These are phyloP conservation scores for Ogataea saltuana DNA, from an alignment of 805 yeast genomes.

Conservation along the genomic window DNA sequence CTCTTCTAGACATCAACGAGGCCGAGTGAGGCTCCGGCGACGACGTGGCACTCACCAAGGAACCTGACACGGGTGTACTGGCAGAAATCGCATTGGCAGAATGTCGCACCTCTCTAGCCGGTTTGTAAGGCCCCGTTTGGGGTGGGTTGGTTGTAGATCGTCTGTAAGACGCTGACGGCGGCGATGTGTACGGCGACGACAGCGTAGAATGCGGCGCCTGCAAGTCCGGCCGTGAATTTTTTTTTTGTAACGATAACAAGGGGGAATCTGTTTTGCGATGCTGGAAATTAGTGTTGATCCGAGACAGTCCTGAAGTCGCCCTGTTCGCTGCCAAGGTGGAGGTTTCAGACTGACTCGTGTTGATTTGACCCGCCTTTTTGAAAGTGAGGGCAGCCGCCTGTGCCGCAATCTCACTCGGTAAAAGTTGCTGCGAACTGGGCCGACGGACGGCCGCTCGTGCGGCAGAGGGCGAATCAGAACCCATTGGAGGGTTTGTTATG, in stretches of 20 bases:
- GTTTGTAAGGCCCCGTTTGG: too few relatives aligned
- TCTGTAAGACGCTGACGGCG: conserved; percentile 10
- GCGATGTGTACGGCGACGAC: too few relatives aligned
- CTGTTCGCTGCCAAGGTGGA: conserved; percentile 4
- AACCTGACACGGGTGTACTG: too few relatives aligned
- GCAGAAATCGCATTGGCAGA: too few relatives aligned
- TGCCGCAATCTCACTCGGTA: conserved; percentile 20
- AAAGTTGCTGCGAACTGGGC: conserved; percentile 11
- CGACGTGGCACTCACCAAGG: too few relatives aligned
- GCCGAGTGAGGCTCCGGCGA: too few relatives aligned
- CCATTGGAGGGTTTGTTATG: conserved; percentile 4
- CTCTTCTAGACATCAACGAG: neutral
- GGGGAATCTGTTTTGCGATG: conserved; percentile 2
- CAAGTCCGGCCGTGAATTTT: conserved; percentile 4
- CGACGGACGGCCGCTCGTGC: conserved; percentile 18
- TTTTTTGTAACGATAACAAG: neutral
- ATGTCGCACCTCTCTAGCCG: too few relatives aligned
- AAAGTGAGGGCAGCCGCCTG: conserved; percentile 30
- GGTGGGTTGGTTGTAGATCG: conserved; percentile 5
- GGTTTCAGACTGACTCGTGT: conserved; percentile 1
- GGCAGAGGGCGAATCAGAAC: conserved; percentile 14
- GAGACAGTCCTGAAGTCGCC: conserved; percentile 3
- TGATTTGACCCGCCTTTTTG: conserved; percentile 21
- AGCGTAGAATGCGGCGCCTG: conserved; percentile 8
- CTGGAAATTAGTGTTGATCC: conserved; percentile 3